Base-by-base conservation (phyloP, 768 basidiomycete genomes). In the Gloeophyllum trabeum region DNA sequence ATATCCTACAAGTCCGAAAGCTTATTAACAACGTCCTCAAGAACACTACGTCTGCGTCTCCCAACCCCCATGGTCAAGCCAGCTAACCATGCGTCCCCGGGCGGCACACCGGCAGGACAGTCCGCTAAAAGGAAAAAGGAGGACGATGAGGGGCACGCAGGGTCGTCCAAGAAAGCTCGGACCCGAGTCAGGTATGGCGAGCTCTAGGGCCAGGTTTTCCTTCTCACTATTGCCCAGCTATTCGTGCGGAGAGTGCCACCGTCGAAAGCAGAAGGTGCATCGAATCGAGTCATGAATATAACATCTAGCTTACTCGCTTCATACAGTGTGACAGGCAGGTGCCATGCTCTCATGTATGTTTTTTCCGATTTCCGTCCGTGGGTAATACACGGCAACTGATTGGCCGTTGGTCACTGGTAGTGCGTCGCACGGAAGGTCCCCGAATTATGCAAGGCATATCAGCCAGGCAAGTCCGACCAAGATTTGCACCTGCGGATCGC, bases 391-490 rank as follows among this genome's bases (percentile, higher is more conserved):
- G 35, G 40, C n/a, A n/a, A n/a, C n/a, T n/a, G n/a, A n/a, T n/a
- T n/a, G n/a, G n/a, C n/a, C n/a, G n/a, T n/a, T n/a, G n/a, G n/a
- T n/a, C n/a, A n/a, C n/a, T n/a, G 34, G 1, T 43, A 90, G 81
- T 91, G 87, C 49, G 60, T 88, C 48, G 78, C 87, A 40, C 79
- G 87, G 54, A 90, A 88, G 59, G 85, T 91, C 0, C 87, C 87
- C 23, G 85, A 89, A 45, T 64, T 90, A 34, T 91, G 87, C 66
- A 85, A 85, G 56, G 80, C 87, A 0, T 91, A 91, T 54, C 89
- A 84, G 5, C 88, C 87, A 6, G 87, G 87, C 43, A 90, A 89
- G 56, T 68, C 76, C 13, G 88, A 90, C 59, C 82, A 87, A 54
- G 86, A 91, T 59, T 63, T 91, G 37, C 76, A 71, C 50, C 72